Evolutionary conservation across 2,329 filamentous ascomycete genomes (phyloP).

Genomic region (Penicillium sp.): DNA sequence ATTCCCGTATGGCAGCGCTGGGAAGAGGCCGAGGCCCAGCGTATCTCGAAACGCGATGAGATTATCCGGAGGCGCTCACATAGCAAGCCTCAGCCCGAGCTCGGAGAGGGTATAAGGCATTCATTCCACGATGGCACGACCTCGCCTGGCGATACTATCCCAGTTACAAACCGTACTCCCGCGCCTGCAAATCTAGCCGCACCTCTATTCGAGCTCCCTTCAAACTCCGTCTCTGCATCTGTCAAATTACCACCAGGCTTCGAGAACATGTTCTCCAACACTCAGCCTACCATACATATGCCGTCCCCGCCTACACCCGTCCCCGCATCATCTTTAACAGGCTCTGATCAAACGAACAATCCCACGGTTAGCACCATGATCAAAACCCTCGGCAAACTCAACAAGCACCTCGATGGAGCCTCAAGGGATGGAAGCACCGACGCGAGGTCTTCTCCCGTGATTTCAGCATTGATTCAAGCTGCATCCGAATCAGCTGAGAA

Average conservation of each 20-base stretch:
- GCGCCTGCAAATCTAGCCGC: background rate
- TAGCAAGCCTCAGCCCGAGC: slow-evolving; percentile 15
- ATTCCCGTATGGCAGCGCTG: slow-evolving; percentile 42
- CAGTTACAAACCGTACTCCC: slow-evolving; percentile 2
- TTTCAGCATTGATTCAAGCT: slow-evolving; percentile 25
- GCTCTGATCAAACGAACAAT: slow-evolving; percentile 9
- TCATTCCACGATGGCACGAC: slow-evolving; percentile 1
- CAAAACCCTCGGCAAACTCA: slow-evolving; percentile 38
- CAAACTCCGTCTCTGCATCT: slow-evolving; percentile 5
- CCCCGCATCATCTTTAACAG: slow-evolving; percentile 11
- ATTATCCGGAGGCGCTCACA: slow-evolving; percentile 17
- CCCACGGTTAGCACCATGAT: slow-evolving; percentile 35
- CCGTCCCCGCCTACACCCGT: slow-evolving; percentile 6
- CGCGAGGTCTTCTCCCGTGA: slow-evolving; percentile 22
- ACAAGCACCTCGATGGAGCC: slow-evolving; percentile 36
- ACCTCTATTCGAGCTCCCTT: slow-evolving; percentile 7
- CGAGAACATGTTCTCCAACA: slow-evolving; percentile 39
- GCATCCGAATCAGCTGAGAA: slow-evolving; percentile 5
- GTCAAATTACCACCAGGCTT: slow-evolving; percentile 37
- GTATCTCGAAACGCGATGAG: slow-evolving; percentile 40
- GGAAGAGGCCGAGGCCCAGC: slow-evolving; percentile 37
- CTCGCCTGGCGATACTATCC: background rate
- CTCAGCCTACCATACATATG: slow-evolving; percentile 5
- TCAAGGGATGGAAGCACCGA: slow-evolving; percentile 9
- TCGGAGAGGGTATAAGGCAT: background rate